A percentile compares a stretch with the other conserved stretches of the same genome.
phyloP scores from a whole-genome alignment of 2,329 filamentous ascomycete species.

The Domatiomyces globalis region DNA sequence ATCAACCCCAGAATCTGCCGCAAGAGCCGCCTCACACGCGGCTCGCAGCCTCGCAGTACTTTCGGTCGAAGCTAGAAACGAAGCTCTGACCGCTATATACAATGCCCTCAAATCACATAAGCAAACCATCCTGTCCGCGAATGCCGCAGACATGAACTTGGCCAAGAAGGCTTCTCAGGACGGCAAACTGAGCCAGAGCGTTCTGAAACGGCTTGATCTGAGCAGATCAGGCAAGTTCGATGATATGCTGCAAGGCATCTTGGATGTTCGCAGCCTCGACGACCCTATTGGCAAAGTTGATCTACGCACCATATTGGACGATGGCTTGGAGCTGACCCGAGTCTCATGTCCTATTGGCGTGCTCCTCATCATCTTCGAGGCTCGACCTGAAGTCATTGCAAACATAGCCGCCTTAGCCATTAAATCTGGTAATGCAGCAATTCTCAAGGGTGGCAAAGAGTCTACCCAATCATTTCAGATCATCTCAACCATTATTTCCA shows the following conservation, averaged over 20 bases:
- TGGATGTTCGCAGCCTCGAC: conserved; percentile 68
- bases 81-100: conserved; percentile 72
- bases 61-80: conserved; percentile 61
- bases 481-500: conserved; percentile 72
- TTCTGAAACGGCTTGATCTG: conserved; percentile 79
- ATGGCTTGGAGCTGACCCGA: conserved; percentile 70
- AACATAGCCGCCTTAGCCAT: conserved; percentile 93
- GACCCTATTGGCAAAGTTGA: conserved; percentile 90
- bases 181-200: conserved; percentile 63
- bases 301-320: conserved; percentile 70
- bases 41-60: conserved; percentile 74
- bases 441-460: conserved; percentile 93
- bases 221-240: conserved; percentile 83
- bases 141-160: conserved; percentile 63
- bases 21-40: conserved; percentile 61
- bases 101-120: conserved; percentile 55
- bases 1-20: conserved; percentile 63
- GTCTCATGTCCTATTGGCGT: conserved; percentile 92
- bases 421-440: conserved; percentile 93
- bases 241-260: conserved; percentile 90
- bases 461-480: conserved; percentile 88
- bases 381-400: conserved; percentile 91
- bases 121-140: conserved; percentile 69
- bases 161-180: conserved; percentile 60
- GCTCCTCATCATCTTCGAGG: conserved; percentile 96